Evolutionary conservation across 176 grass and related monocot genomes (phyloP).

Genomic region (Aegilops bicornis): DNA sequence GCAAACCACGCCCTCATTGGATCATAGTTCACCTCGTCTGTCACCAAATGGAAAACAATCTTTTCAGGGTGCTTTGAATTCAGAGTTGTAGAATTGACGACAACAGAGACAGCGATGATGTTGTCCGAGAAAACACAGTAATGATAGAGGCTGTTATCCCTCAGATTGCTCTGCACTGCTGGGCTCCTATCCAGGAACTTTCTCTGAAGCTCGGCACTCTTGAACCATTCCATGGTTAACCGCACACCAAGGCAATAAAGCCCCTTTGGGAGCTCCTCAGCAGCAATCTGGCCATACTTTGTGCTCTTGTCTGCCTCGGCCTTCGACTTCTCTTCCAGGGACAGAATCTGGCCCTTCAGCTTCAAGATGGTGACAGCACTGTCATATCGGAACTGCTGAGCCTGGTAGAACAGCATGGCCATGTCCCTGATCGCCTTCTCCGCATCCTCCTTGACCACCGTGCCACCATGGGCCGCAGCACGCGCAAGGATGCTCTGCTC

Average conservation of each 20-base stretch:
- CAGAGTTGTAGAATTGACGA: slow-evolving; percentile 77
- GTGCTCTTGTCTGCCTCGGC: slow-evolving; percentile 85
- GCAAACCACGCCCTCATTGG: slow-evolving; percentile 97
- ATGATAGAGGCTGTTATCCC: slow-evolving; percentile 82
- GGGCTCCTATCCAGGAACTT: slow-evolving; percentile 57
- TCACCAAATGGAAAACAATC: slow-evolving; percentile 94
- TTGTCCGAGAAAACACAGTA: slow-evolving; percentile 97
- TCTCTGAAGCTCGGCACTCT: slow-evolving; percentile 60
- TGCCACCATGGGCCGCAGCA: slow-evolving; percentile 41
- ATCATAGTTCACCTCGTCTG: slow-evolving; percentile 89
- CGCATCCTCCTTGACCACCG: slow-evolving; percentile 40
- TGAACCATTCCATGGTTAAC: slow-evolving; percentile 90
- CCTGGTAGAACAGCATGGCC: slow-evolving; percentile 77
- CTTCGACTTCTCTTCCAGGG: slow-evolving; percentile 83
- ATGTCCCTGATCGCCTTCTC: slow-evolving; percentile 78
- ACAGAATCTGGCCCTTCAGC: slow-evolving; percentile 85
- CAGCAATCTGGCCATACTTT: slow-evolving; percentile 92
- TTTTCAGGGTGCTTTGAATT: slow-evolving; percentile 76
- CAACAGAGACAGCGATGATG: slow-evolving; percentile 89
- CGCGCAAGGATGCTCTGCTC: slow-evolving; percentile 61
- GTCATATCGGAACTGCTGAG: slow-evolving; percentile 80
- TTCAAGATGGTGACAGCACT: slow-evolving; percentile 68
- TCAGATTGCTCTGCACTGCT: slow-evolving; percentile 57
- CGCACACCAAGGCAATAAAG: slow-evolving; percentile 90
- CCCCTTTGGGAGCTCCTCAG: slow-evolving; percentile 93